Conservation (phyloP, 139 green algal species). For the Tetraselmis chui region DNA sequence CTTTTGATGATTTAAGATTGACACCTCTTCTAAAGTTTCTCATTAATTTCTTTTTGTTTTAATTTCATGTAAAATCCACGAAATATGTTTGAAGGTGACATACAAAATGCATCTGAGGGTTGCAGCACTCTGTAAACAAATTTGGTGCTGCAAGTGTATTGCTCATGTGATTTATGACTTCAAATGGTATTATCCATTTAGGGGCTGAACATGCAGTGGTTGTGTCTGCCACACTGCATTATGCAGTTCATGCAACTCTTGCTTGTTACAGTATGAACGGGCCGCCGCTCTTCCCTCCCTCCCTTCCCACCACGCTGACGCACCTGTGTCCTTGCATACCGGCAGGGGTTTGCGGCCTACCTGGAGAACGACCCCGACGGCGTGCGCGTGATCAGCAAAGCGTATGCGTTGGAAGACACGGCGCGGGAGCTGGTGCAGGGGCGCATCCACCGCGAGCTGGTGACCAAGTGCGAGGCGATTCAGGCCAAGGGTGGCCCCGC, state of each 20-base stretch:
- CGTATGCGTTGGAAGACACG: slow-evolving; percentile 40
- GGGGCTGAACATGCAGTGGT: not conserved
- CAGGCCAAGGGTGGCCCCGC: slow-evolving; percentile 33
- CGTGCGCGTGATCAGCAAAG: slow-evolving; percentile 22
- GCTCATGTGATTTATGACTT: no score
- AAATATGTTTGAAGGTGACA: no score
- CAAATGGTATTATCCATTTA: no score
- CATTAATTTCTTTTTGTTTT: no score
- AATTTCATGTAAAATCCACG: no score
- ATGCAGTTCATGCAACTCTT: not conserved
- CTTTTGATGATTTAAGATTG: no score
- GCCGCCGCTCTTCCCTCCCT: not conserved
- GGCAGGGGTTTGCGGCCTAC: not conserved
- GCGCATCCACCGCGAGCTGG: slow-evolving; percentile 33
- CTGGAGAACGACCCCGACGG: not conserved
- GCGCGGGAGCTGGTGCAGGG: slow-evolving; percentile 18
- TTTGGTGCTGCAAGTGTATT: no score
- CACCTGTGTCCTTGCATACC: not conserved
- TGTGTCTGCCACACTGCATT: not conserved
- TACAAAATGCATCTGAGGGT: no score
- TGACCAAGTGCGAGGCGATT: slow-evolving; percentile 39
- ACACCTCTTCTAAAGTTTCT: no score
- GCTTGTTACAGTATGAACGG: not conserved
- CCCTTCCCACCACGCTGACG: not conserved
- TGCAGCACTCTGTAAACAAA: no score